Conservation (phyloP, 352 stramenopile genomes). For the Pythium phragmiticola region DNA sequence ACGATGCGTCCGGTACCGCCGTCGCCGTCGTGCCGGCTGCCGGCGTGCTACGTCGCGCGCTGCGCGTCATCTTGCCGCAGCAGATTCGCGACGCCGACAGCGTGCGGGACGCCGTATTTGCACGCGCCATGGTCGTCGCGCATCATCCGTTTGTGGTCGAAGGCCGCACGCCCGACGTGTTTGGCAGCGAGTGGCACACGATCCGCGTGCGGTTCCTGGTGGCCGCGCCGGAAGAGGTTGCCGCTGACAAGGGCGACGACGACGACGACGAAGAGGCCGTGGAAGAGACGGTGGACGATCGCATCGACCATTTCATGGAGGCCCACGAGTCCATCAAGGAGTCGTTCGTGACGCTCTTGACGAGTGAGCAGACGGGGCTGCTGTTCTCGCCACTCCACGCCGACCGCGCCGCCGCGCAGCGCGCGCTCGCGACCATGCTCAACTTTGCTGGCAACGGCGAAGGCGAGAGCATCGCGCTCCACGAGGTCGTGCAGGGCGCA, state of each 20-base stretch:
- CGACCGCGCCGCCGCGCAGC: constrained; percentile 64
- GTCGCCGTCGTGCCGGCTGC: constrained; percentile 37
- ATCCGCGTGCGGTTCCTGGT: constrained; percentile 64
- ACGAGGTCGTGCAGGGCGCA: constrained; percentile 64
- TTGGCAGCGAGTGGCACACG: constrained; percentile 64
- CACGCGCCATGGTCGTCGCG: constrained; percentile 47
- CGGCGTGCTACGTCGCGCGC: constrained; percentile 57
- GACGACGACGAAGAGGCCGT: constrained; percentile 48
- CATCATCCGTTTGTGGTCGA: constrained; percentile 79
- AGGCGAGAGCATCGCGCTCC: constrained; percentile 67
- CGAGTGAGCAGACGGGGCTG: constrained; percentile 39
- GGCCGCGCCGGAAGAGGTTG: constrained; percentile 2
- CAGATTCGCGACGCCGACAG: constrained; percentile 34
- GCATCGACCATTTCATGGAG: constrained; percentile 81
- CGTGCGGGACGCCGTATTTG: constrained; percentile 49
- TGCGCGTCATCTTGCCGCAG: constrained; percentile 54
- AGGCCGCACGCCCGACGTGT: constrained; percentile 45
- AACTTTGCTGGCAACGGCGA: constrained; percentile 81
- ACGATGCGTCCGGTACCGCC: constrained; percentile 26
- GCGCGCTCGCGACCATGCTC: constrained; percentile 66
- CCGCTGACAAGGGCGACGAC: constrained; percentile 21
- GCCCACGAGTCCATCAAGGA: constrained; percentile 60
- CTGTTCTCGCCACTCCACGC: constrained; percentile 51
- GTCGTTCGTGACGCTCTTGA: constrained; percentile 46
- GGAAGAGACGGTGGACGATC: constrained; percentile 52